Conservation (phyloP, 768 basidiomycete species). For the Paxillus ammoniavirescens region DNA sequence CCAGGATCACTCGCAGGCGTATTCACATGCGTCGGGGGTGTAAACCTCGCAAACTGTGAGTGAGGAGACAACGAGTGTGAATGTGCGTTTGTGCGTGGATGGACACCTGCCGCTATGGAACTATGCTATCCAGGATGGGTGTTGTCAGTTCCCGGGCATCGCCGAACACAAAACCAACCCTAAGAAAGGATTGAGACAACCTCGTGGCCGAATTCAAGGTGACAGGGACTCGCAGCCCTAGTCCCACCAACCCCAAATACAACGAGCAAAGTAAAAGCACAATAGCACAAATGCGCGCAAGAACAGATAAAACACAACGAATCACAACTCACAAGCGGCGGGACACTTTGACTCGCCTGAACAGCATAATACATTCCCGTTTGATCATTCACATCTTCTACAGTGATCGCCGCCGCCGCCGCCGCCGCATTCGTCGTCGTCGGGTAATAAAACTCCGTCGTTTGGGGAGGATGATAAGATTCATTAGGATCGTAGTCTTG, state of each 20-base stretch:
- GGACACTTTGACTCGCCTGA: slow-evolving; percentile 16
- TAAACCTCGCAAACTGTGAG: slow-evolving; percentile 18
- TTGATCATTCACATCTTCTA: slow-evolving; percentile 13
- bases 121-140: slow-evolving; percentile 14
- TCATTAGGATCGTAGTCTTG: neutral
- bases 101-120: neutral
- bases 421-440: slow-evolving; percentile 1
- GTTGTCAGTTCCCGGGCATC: neutral
- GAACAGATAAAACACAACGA: neutral
- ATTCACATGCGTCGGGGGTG: slow-evolving; percentile 22
- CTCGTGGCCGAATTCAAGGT: too few species aligned
- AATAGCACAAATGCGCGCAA: neutral
- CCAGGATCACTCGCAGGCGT: slow-evolving; percentile 27
- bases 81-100: neutral
- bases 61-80: slow-evolving; percentile 17
- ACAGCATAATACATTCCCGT: slow-evolving; percentile 10
- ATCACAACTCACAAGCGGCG: slow-evolving; percentile 24
- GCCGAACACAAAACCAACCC: neutral
- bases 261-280: neutral
- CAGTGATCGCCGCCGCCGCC: slow-evolving; percentile 13
- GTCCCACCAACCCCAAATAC: too few species aligned
- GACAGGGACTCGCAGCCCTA: too few species aligned
- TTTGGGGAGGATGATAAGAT: slow-evolving; percentile 2
- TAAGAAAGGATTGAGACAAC: neutral
- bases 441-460: slow-evolving; percentile 4